Percentiles rank a stretch among this genome's conserved stretches.
Conservation (phyloP, 768 basidiomycete species). For the Lenzites betulinus region DNA sequence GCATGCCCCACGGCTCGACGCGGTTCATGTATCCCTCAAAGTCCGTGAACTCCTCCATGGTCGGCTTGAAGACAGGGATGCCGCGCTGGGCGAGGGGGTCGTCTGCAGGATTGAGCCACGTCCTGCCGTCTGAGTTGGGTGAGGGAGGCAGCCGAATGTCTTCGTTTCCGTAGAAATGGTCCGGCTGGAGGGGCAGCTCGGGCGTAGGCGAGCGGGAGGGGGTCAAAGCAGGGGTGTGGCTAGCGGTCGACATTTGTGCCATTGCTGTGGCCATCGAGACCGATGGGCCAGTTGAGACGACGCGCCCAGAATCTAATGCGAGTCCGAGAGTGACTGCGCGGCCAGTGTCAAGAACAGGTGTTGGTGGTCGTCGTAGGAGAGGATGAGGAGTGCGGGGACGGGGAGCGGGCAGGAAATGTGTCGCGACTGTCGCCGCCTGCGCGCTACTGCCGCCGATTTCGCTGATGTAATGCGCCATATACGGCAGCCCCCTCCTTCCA, state of each 20-base stretch:
- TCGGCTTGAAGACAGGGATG: slow-evolving; percentile 95
- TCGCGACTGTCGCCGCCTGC: background rate
- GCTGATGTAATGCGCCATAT: background rate
- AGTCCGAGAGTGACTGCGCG: background rate
- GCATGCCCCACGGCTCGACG: slow-evolving; percentile 87
- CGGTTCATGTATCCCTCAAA: slow-evolving; percentile 90
- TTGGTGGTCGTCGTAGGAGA: background rate
- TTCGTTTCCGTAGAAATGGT: slow-evolving; percentile 78
- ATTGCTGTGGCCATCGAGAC: background rate
- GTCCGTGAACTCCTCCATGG: slow-evolving; percentile 87
- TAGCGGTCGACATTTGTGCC: slow-evolving; percentile 27
- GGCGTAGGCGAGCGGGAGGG: slow-evolving; percentile 56
- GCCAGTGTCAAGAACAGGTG: background rate
- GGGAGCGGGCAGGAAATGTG: background rate
- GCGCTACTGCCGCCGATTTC: background rate
- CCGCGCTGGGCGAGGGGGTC: slow-evolving; percentile 84
- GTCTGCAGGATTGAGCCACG: slow-evolving; percentile 76
- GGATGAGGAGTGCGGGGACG: background rate
- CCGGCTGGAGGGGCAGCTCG: slow-evolving; percentile 59
- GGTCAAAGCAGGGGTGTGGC: slow-evolving; percentile 36
- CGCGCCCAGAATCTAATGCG: background rate
- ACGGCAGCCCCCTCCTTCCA: background rate
- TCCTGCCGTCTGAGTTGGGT: slow-evolving; percentile 60
- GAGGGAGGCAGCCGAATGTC: slow-evolving; percentile 50
- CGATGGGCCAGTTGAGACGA: too few relatives aligned